These are phyloP conservation scores for Seiridium cupressi DNA, from an alignment of 2,329 filamentous ascomycete genomes.

Conservation along the genomic window DNA sequence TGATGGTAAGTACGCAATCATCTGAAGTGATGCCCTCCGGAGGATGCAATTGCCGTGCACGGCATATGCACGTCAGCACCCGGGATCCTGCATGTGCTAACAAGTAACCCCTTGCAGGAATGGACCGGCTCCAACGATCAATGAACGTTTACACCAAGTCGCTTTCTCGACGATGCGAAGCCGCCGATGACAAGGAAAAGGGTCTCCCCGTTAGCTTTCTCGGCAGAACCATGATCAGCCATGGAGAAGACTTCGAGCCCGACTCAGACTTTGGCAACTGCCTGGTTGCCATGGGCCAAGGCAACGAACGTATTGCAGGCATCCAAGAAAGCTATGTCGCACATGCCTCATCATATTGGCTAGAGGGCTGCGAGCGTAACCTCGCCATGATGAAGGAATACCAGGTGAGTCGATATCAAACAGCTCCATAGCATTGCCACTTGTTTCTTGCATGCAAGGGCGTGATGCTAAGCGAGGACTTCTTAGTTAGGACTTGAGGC, in stretches of 20 bases:
- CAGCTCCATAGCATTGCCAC: no score
- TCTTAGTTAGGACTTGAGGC: no score
- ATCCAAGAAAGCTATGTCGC: constrained; percentile 81
- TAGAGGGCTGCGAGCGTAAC: constrained; percentile 87
- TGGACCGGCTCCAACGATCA: constrained; percentile 84
- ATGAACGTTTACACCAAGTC: constrained; percentile 88
- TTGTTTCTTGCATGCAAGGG: no score
- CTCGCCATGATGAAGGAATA: constrained; percentile 97
- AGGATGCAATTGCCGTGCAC: background rate
- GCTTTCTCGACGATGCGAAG: constrained; percentile 78
- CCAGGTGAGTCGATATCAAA: constrained; percentile 58
- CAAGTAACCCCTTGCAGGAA: constrained; percentile 54
- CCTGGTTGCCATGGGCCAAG: constrained; percentile 74
- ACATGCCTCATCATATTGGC: constrained; percentile 78
- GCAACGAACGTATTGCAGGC: constrained; percentile 83
- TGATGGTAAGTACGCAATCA: constrained; percentile 61
- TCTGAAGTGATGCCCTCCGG: background rate
- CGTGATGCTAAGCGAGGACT: no score
- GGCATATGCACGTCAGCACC: background rate
- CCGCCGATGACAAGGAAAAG: constrained; percentile 82
- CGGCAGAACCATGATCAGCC: constrained; percentile 80
- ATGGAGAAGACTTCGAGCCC: constrained; percentile 89
- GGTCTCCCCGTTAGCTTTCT: constrained; percentile 75
- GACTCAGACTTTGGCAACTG: constrained; percentile 91
- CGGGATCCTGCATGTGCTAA: background rate